Base-by-base conservation (phyloP, 2,329 filamentous ascomycete species). In the Akanthomyces dipterigenus region DNA sequence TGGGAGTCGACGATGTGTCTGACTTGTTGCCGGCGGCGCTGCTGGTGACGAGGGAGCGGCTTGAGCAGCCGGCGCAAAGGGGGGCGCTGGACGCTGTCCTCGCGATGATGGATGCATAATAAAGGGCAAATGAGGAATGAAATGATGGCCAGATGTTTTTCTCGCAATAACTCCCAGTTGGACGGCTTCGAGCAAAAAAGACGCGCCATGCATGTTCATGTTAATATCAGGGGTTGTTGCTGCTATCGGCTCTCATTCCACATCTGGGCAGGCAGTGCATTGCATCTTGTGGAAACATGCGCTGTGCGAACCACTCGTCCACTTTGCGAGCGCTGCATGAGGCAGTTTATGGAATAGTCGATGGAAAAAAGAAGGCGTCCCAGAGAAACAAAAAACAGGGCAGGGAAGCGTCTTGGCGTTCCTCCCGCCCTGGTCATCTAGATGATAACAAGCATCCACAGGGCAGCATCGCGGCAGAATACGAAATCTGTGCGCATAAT, bases 1-100 rank as follows among this genome's bases (percentile, higher is more conserved):
- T 65, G 2, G 60, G 60, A 6, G 46, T 62, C 28, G 60, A 63
- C 3, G 60, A 63, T 2, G 63, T 60, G 40, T 22, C 42, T 3
- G 63, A 55, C 1, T 61, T 50, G 38, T 57, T 64, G 22, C 63
- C 63, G 0, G 54, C 34, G 24, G 57, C 63, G 16, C 53, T 59
- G 18, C 20, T 61, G 3, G 58, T 42, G 0, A 63, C 55, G 14
- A 48, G 56, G n/a, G 38, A 58, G 16, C 24, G 63, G 43, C 22
- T 64, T 20, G 49, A 60, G 26, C 24, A 46, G 38, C 48, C 49
- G 28, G 49, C 48, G 26, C 26, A n/a, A 4, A 51, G 38, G 38
- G 57, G 57, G 5, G 38, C 57, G 26, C 20, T 53, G 26, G 49
- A 53, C 11, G 57, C 49, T 14, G 49, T 60, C 2, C 40, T 59